A percentile compares a stretch with the other conserved stretches of the same genome.
Evolutionary conservation across 495 filamentous ascomycete genomes (phyloP).

Genomic region (Neurospora intermedia): DNA sequence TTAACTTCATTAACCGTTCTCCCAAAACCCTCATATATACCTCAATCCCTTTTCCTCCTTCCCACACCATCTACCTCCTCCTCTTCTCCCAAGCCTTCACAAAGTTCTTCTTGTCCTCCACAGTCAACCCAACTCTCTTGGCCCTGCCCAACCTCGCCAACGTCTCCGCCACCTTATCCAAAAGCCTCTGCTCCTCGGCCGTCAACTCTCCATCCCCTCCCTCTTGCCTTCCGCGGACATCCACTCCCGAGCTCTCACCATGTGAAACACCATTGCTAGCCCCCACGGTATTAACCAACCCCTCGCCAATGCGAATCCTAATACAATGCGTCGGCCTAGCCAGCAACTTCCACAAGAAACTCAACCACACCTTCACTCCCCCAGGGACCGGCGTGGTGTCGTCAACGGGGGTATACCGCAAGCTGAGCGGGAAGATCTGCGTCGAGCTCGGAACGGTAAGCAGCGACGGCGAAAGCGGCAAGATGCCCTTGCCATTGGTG

Average conservation of each 20-base stretch:
- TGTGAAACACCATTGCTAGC: constrained; percentile 14
- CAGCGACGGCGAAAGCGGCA: constrained; percentile 68
- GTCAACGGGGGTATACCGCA: constrained; percentile 80
- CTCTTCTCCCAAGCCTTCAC: constrained; percentile 45
- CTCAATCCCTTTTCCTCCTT: background rate
- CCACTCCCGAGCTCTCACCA: constrained; percentile 23
- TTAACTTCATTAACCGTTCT: background rate
- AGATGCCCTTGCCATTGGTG: constrained; percentile 84
- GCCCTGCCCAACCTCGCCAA: constrained; percentile 81
- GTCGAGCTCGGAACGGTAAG: constrained; percentile 49
- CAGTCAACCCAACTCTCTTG: constrained; percentile 78
- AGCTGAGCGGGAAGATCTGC: constrained; percentile 77
- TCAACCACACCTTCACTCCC: constrained; percentile 31
- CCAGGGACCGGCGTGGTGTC: constrained; percentile 83
- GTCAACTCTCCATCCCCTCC: constrained; percentile 33
- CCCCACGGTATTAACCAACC: constrained; percentile 34
- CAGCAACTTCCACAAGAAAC: constrained; percentile 79
- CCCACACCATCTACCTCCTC: constrained; percentile 9
- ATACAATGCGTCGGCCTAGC: constrained; percentile 80
- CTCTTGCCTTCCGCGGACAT: constrained; percentile 24
- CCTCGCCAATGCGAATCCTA: constrained; percentile 76
- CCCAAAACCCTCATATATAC: background rate
- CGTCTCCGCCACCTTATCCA: constrained; percentile 72
- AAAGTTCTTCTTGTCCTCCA: constrained; percentile 76
- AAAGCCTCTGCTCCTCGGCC: constrained; percentile 46